Percentiles rank a stretch among this genome's conserved stretches.
These are phyloP conservation scores for Hyaloperonospora arabidopsidis DNA, from an alignment of 352 stramenopile species.

Conservation along the genomic window DNA sequence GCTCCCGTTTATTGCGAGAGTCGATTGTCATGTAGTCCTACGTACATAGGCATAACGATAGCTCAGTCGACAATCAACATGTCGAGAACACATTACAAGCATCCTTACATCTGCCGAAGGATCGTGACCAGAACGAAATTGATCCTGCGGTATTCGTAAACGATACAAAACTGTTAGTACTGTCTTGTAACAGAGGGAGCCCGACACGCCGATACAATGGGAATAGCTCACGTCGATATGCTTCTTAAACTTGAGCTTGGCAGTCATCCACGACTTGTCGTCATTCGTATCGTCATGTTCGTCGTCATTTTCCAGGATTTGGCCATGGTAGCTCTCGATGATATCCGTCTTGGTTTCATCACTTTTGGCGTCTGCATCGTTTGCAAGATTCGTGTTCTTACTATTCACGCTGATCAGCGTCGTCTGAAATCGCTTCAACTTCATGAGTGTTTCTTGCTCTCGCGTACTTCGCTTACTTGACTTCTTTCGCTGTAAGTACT, in stretches of 20 bases:
- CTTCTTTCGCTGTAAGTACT: slow-evolving; percentile 64
- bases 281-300: slow-evolving; percentile 31
- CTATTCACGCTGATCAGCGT: slow-evolving; percentile 40
- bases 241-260: slow-evolving; percentile 87
- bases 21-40: slow-evolving; percentile 76
- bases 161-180: slow-evolving; percentile 6
- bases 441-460: slow-evolving; percentile 63
- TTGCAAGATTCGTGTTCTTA: slow-evolving; percentile 3
- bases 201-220: not conserved
- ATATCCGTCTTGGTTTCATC: slow-evolving; percentile 8
- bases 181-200: not conserved
- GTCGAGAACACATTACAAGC: not conserved
- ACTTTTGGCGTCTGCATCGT: slow-evolving; percentile 3
- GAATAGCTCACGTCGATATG: slow-evolving; percentile 66
- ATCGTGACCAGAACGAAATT: slow-evolving; percentile 57
- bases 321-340: slow-evolving; percentile 45
- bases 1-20: slow-evolving; percentile 27
- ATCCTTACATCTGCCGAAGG: slow-evolving; percentile 42
- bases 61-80: slow-evolving; percentile 1
- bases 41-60: slow-evolving; percentile 1
- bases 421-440: slow-evolving; percentile 56
- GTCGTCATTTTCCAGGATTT: slow-evolving; percentile 49
- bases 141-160: slow-evolving; percentile 35
- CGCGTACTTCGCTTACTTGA: slow-evolving; percentile 37
- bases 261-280: slow-evolving; percentile 73